Conservation (phyloP, 1,139 yeast genomes). For the Debaryomycetaceae sp. region DNA sequence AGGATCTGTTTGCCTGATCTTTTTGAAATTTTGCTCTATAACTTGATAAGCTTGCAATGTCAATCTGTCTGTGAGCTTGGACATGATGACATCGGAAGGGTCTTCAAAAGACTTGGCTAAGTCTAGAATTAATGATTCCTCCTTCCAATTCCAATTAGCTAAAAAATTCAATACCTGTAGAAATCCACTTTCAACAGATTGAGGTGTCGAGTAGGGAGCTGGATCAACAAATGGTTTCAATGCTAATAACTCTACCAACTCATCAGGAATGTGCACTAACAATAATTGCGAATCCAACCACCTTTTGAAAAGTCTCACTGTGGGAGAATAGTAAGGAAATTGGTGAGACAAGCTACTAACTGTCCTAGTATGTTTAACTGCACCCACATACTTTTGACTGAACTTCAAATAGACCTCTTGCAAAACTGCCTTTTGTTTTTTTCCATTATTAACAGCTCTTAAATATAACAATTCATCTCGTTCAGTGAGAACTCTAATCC, state of each 20-base stretch:
- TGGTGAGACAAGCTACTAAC: conserved; percentile 68
- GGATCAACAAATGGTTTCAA: conserved; percentile 84
- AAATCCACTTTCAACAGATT: conserved; percentile 77
- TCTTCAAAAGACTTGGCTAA: conserved; percentile 50
- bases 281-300: conserved; percentile 81
- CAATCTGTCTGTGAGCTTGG: conserved; percentile 57
- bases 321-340: conserved; percentile 72
- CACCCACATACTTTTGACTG: conserved; percentile 62
- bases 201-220: conserved; percentile 77
- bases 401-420: conserved; percentile 65
- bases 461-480: conserved; percentile 74
- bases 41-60: conserved; percentile 60
- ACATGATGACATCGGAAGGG: conserved; percentile 16
- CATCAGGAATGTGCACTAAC: conserved; percentile 68
- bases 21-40: conserved; percentile 61
- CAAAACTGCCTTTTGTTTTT: conserved; percentile 54
- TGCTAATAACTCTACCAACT: conserved; percentile 77
- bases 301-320: conserved; percentile 77
- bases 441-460: conserved; percentile 64
- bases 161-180: conserved; percentile 68
- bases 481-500: conserved; percentile 70
- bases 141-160: conserved; percentile 92
- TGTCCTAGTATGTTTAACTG: conserved; percentile 80
- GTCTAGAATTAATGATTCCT: conserved; percentile 77
- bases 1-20: conserved; percentile 74